These are phyloP conservation scores for Synchytrium microbalum DNA, from an alignment of 371 early-diverging fungal genomes.

Conservation along the genomic window DNA sequence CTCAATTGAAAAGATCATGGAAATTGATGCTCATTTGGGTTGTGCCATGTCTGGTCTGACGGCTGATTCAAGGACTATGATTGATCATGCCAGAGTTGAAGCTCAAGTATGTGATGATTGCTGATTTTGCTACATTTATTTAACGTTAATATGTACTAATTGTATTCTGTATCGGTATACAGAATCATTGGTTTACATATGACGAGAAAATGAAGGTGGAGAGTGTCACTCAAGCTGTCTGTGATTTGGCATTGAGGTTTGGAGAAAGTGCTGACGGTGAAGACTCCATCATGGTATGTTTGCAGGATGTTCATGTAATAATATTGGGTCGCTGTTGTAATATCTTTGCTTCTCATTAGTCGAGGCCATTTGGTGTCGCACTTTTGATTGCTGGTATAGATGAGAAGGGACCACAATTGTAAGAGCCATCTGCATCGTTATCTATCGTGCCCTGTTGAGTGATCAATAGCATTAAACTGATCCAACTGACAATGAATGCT, in stretches of 20 bases:
- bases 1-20: conserved; percentile 94
- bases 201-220: conserved; percentile 92
- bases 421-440: conserved; percentile 36
- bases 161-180: not conserved
- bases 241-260: conserved; percentile 93
- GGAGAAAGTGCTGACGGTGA: conserved; percentile 95
- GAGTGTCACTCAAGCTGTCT: conserved; percentile 92
- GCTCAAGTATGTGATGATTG: conserved; percentile 66
- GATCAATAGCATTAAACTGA: not conserved
- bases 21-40: conserved; percentile 90
- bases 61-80: conserved; percentile 93
- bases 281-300: conserved; percentile 84
- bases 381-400: conserved; percentile 96
- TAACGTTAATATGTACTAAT: not conserved
- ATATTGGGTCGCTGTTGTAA: not conserved
- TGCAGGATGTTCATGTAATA: not conserved
- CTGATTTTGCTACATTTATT: not conserved
- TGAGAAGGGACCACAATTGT: conserved; percentile 97
- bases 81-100: conserved; percentile 94
- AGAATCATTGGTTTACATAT: conserved; percentile 93
- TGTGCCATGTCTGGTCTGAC: conserved; percentile 97
- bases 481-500: conserved; percentile 5
- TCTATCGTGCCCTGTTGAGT: conserved; percentile 1
- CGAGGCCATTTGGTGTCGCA: conserved; percentile 98
- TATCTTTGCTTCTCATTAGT: conserved; percentile 36